phyloP scores from a whole-genome alignment of 257 asterid species.

The Solanum rostratum region DNA sequence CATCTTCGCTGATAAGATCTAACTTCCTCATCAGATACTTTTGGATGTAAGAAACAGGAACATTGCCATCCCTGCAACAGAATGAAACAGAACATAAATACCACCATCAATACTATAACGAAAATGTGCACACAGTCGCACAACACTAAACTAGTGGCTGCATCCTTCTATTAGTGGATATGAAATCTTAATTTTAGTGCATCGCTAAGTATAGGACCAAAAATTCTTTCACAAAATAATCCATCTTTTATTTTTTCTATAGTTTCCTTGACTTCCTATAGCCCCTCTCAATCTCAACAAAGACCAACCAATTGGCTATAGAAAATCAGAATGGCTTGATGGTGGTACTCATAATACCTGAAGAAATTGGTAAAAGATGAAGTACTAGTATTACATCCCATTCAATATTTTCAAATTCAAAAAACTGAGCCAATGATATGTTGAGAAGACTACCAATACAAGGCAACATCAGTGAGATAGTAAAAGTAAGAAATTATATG shows the following conservation, averaged over 20 bases:
- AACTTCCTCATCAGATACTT: constrained; percentile 47
- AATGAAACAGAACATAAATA: neutral
- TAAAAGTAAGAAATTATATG: neutral
- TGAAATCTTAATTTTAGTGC: neutral
- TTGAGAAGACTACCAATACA: neutral
- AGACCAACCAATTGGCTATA: neutral
- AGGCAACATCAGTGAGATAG: neutral
- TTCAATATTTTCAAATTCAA: neutral
- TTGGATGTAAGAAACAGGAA: constrained; percentile 50
- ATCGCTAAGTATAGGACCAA: neutral
- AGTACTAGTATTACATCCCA: neutral
- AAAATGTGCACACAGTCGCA: neutral
- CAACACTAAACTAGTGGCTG: neutral
- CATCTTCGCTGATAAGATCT: constrained; percentile 65
- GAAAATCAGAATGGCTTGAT: neutral
- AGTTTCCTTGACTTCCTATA: neutral
- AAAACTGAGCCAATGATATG: neutral
- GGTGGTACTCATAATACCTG: neutral
- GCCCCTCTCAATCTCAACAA: neutral
- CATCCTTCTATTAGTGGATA: neutral
- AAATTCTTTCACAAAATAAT: neutral
- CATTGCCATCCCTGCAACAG: constrained; percentile 63
- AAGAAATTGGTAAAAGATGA: neutral
- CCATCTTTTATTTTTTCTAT: neutral
- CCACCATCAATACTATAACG: neutral